phyloP scores from a whole-genome alignment of 2,329 filamentous ascomycete genomes.

The Phialemonium atrogriseum region DNA sequence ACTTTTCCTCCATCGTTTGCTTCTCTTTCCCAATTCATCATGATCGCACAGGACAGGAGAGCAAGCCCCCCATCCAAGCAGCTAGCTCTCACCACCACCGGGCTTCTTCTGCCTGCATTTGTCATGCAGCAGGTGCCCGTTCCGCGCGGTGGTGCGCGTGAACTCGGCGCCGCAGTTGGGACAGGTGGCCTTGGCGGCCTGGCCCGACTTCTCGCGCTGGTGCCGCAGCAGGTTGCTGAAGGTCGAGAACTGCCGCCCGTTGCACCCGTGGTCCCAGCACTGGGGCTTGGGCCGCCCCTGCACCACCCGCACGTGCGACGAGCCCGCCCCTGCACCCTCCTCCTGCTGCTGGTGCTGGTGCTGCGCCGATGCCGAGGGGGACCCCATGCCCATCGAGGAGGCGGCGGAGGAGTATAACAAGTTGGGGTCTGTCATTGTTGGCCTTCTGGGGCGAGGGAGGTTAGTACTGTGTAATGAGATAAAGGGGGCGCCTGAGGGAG shows the following conservation, averaged over 20 bases:
- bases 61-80: too few species aligned
- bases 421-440: slow-evolving; percentile 12
- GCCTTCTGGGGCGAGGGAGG: slow-evolving; percentile 6
- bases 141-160: slow-evolving; percentile 78
- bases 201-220: slow-evolving; percentile 89
- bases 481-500: not conserved
- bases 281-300: slow-evolving; percentile 83
- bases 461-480: slow-evolving; percentile 4
- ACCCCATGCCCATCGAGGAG: slow-evolving; percentile 13
- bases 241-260: slow-evolving; percentile 89
- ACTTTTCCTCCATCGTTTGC: too few species aligned
- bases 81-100: too few species aligned
- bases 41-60: too few species aligned
- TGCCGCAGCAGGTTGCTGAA: slow-evolving; percentile 92
- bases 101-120: slow-evolving; percentile 76
- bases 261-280: slow-evolving; percentile 96
- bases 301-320: slow-evolving; percentile 55
- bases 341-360: too few species aligned
- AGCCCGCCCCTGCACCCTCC: slow-evolving; percentile 20
- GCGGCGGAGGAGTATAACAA: slow-evolving; percentile 21
- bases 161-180: slow-evolving; percentile 91
- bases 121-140: slow-evolving; percentile 77
- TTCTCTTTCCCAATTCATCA: too few species aligned
- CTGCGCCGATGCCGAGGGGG: slow-evolving; percentile 17
- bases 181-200: slow-evolving; percentile 80